Conservation (phyloP, 2,329 filamentous ascomycete species). For the Fusarium pseudograminearum region DNA sequence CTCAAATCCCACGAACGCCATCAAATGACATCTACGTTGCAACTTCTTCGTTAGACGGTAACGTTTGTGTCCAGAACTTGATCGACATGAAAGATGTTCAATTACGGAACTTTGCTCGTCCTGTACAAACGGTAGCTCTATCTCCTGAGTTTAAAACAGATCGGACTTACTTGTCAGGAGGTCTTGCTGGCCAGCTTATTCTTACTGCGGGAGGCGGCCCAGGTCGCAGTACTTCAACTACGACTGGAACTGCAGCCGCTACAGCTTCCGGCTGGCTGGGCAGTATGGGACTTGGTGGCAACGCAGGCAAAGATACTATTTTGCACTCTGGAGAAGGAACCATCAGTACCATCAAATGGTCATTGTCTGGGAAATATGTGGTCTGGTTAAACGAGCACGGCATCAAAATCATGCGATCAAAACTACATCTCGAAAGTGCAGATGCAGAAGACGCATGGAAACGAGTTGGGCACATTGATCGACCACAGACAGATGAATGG, state of each 20-base stretch:
- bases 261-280: conserved; percentile 92
- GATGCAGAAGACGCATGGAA: conserved; percentile 92
- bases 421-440: conserved; percentile 79
- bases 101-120: conserved; percentile 91
- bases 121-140: conserved; percentile 91
- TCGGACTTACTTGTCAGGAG: conserved; percentile 89
- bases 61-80: conserved; percentile 91
- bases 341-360: conserved; percentile 95
- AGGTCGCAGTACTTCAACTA: conserved; percentile 89
- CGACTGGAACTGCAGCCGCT: conserved; percentile 83
- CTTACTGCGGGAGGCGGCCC: conserved; percentile 84
- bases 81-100: conserved; percentile 91
- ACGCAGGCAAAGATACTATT: conserved; percentile 85
- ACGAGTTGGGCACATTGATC: conserved; percentile 89
- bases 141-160: conserved; percentile 95
- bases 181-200: conserved; percentile 87
- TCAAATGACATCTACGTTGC: conserved; percentile 95
- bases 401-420: conserved; percentile 96
- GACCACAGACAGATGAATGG: conserved; percentile 88
- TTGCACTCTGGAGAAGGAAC: conserved; percentile 92
- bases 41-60: conserved; percentile 94
- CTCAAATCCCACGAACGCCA: conserved; percentile 75
- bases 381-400: conserved; percentile 97
- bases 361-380: conserved; percentile 89
- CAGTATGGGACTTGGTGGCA: conserved; percentile 82